Conservation (phyloP, 225 moss, liverwort and hornwort species). For the Neckera pumila region DNA sequence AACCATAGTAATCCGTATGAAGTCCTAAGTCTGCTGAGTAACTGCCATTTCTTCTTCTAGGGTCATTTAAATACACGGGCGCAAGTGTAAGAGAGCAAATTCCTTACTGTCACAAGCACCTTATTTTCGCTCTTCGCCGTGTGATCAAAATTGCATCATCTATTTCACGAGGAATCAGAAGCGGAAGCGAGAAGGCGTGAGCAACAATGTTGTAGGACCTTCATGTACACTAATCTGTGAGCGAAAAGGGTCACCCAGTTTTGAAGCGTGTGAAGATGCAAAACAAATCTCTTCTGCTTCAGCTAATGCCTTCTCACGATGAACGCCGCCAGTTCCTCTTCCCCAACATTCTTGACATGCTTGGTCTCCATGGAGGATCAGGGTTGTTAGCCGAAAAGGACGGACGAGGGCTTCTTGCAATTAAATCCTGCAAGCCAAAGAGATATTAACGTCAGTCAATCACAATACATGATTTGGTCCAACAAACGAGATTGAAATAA, state of each 20-base stretch:
- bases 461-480: neutral
- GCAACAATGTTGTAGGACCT: neutral
- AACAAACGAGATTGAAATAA: neutral
- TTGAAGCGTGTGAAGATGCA: neutral
- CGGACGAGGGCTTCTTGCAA: neutral
- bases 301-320: neutral
- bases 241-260: neutral
- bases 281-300: neutral
- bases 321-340: neutral
- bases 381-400: neutral
- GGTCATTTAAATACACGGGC: neutral
- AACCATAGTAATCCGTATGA: neutral
- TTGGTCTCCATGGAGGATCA: neutral
- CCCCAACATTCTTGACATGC: neutral
- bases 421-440: neutral
- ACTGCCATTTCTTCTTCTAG: neutral
- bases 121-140: too few relatives aligned
- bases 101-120: neutral
- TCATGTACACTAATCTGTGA: neutral
- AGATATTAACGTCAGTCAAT: too few relatives aligned
- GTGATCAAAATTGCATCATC: neutral
- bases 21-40: neutral
- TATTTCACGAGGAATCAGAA: neutral
- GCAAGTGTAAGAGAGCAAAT: neutral
- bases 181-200: neutral